Percentiles rank a stretch among this genome's conserved stretches.
Evolutionary conservation across 805 yeast genomes (phyloP).

Genomic region (Metahyphopichia silvanorum): DNA sequence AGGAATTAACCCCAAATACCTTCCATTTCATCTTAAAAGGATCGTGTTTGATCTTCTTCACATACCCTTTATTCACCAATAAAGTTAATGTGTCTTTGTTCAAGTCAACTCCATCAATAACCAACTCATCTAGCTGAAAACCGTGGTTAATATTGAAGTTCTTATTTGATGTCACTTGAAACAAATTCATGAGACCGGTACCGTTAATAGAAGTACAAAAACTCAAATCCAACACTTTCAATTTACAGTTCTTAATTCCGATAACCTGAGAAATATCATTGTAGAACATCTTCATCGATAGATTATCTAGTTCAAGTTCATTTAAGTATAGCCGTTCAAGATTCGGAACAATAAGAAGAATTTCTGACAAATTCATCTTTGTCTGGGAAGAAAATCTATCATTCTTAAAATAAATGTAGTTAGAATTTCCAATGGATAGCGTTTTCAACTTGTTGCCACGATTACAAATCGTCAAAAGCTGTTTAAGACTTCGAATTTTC

Average conservation of each 20-base stretch:
- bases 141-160: constrained; percentile 2
- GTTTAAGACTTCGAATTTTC: constrained; percentile 37
- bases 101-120: constrained; percentile 33
- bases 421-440: constrained; percentile 33
- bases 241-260: constrained; percentile 10
- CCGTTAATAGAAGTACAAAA: constrained; percentile 34
- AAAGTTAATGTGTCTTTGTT: constrained; percentile 23
- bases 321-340: constrained; percentile 23
- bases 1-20: constrained; percentile 32
- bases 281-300: constrained; percentile 25
- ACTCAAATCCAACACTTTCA: constrained; percentile 34
- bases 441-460: constrained; percentile 25
- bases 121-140: constrained; percentile 16
- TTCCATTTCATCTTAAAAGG: constrained; percentile 27
- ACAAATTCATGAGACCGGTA: constrained; percentile 32
- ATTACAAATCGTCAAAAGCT: constrained; percentile 31
- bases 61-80: constrained; percentile 14
- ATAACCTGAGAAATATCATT: constrained; percentile 17
- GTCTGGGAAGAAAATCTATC: constrained; percentile 11
- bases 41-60: constrained; percentile 19
- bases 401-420: constrained; percentile 24
- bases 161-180: constrained; percentile 11
- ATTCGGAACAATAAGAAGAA: constrained; percentile 15
- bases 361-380: constrained; percentile 13
- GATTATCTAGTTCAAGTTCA: constrained; percentile 35